Evolutionary conservation across 2,329 filamentous ascomycete genomes (phyloP).

Genomic region (Chrysoporthe puriensis): DNA sequence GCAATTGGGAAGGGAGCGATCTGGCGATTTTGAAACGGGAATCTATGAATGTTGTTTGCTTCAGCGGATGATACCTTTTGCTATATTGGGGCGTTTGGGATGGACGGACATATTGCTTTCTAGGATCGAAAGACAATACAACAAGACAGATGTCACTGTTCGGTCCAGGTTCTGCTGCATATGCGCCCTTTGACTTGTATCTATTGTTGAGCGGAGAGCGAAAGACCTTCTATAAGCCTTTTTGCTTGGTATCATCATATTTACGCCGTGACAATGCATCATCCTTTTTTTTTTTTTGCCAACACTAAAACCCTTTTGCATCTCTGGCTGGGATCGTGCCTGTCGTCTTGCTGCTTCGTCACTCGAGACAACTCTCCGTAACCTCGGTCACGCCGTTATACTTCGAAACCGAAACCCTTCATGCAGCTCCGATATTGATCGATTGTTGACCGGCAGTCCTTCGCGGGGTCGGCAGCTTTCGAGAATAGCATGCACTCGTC

Average conservation of each 20-base stretch:
- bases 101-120: background rate
- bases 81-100: constrained; percentile 4
- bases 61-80: constrained; percentile 25
- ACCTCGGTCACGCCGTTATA: constrained; percentile 40
- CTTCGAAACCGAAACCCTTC: constrained; percentile 88
- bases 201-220: constrained; percentile 16
- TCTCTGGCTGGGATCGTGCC: constrained; percentile 20
- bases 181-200: background rate
- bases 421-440: constrained; percentile 90
- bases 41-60: background rate
- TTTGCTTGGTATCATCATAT: constrained; percentile 14
- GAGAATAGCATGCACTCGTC: constrained; percentile 99
- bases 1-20: background rate
- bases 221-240: constrained; percentile 11
- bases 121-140: background rate
- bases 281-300: background rate
- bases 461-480: constrained; percentile 76
- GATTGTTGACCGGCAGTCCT: constrained; percentile 82
- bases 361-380: background rate
- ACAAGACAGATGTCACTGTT: background rate
- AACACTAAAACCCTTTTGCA: background rate
- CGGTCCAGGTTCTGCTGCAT: background rate
- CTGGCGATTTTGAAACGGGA: background rate
- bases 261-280: constrained; percentile 16
- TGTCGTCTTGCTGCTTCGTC: background rate